These are phyloP conservation scores for Aspergillus ibericus DNA, from an alignment of 2,329 filamentous ascomycete genomes.

Conservation along the genomic window DNA sequence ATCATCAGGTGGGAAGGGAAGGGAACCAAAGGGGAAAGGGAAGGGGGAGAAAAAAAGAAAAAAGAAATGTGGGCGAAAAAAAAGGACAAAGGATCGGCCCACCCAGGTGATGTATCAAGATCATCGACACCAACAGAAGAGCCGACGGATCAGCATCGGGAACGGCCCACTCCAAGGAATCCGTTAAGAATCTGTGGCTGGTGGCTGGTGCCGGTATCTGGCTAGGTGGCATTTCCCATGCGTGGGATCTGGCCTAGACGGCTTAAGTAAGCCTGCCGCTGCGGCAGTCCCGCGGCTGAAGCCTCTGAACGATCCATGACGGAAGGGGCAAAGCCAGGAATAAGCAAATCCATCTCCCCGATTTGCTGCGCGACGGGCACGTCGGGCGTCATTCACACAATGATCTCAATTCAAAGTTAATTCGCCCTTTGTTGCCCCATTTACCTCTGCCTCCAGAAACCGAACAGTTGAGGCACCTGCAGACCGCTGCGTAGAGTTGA, in stretches of 20 bases:
- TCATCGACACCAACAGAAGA: constrained; percentile 23
- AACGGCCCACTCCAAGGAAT: constrained; percentile 24
- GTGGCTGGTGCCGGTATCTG: constrained; percentile 6
- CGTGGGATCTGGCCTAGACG: constrained; percentile 9
- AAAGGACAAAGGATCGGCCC: constrained; percentile 19
- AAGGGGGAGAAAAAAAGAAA: constrained; percentile 4
- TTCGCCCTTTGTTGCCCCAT: background rate
- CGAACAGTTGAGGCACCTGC: constrained; percentile 12
- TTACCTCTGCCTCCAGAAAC: background rate
- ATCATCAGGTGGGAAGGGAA: constrained; percentile 4
- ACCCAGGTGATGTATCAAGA: constrained; percentile 29
- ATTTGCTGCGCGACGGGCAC: background rate
- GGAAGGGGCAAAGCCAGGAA: constrained; percentile 15
- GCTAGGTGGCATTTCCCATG: background rate
- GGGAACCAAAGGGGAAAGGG: background rate
- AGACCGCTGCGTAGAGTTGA: constrained; percentile 17
- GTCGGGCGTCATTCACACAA: background rate
- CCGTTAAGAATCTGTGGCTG: constrained; percentile 23
- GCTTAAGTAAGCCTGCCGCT: constrained; percentile 16
- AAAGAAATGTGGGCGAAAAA: background rate
- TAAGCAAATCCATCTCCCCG: background rate
- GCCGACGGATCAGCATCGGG: constrained; percentile 27
- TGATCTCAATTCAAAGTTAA: background rate
- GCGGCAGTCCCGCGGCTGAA: constrained; percentile 8
- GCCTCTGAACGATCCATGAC: constrained; percentile 19